Evolutionary conservation across 148 eudicot species (phyloP).

Genomic region (Rhododendron mucronatum): DNA sequence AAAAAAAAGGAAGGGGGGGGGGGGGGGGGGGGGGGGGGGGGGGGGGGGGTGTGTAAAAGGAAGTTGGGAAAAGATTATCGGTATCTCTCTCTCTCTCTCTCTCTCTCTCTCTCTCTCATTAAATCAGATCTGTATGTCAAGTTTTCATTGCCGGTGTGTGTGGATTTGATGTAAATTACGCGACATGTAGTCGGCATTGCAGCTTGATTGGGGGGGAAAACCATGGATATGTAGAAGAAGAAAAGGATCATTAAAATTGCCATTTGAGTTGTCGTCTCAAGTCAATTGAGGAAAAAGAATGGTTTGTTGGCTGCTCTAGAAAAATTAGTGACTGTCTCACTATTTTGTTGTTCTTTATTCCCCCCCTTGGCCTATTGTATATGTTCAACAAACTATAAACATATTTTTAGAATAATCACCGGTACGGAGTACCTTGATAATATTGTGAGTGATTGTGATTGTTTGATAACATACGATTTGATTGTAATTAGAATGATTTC

Average conservation of each 20-base stretch:
- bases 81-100: neutral
- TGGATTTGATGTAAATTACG: neutral
- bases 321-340: neutral
- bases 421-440: neutral
- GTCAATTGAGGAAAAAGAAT: neutral
- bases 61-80: neutral
- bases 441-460: neutral
- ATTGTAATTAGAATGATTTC: neutral
- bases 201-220: neutral
- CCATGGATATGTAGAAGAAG: neutral
- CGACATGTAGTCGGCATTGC: neutral
- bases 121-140: neutral
- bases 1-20: neutral
- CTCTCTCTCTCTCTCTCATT: neutral
- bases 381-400: no score
- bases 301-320: neutral
- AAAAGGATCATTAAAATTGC: neutral
- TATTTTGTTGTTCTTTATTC: neutral
- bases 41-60: no score
- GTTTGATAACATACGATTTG: neutral
- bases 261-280: neutral
- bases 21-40: no score
- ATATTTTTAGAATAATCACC: no score
- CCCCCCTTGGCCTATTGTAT: neutral
- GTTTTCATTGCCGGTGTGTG: neutral